Conservation (phyloP, 768 basidiomycete genomes). For the Galerina sulciceps region DNA sequence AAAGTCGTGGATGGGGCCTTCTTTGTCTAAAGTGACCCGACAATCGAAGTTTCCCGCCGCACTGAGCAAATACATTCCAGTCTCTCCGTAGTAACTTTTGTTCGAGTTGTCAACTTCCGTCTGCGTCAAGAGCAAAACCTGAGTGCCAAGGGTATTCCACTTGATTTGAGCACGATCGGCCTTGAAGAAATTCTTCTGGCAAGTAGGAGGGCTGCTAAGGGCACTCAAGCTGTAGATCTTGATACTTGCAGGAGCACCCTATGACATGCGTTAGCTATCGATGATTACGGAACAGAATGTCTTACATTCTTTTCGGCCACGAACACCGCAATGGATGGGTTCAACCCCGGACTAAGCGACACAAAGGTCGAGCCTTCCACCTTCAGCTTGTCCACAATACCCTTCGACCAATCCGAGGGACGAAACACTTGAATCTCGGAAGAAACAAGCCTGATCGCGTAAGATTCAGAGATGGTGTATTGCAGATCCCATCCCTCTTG, state of each 20-base stretch:
- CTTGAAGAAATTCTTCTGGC: slow-evolving; percentile 94
- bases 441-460: slow-evolving; percentile 80
- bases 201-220: slow-evolving; percentile 65
- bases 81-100: slow-evolving; percentile 98
- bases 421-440: slow-evolving; percentile 85
- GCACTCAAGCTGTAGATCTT: slow-evolving; percentile 79
- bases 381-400: slow-evolving; percentile 79
- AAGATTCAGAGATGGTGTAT: slow-evolving; percentile 88
- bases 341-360: slow-evolving; percentile 80
- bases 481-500: slow-evolving; percentile 91
- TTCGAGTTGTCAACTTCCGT: slow-evolving; percentile 97
- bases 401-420: slow-evolving; percentile 80
- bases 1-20: slow-evolving; percentile 97
- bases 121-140: slow-evolving; percentile 88
- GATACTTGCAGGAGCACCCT: slow-evolving; percentile 89
- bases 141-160: slow-evolving; percentile 95
- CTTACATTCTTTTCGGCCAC: slow-evolving; percentile 90
- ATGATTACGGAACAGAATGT: background rate
- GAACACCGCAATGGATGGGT: slow-evolving; percentile 91
- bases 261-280: background rate
- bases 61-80: slow-evolving; percentile 90
- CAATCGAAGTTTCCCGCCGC: slow-evolving; percentile 94
- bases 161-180: slow-evolving; percentile 92
- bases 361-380: slow-evolving; percentile 84
- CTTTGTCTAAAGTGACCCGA: slow-evolving; percentile 87